Percentiles rank a stretch among this genome's conserved stretches.
Evolutionary conservation across 345 rosid species (phyloP).

Genomic region (Dipteronia dyeriana): DNA sequence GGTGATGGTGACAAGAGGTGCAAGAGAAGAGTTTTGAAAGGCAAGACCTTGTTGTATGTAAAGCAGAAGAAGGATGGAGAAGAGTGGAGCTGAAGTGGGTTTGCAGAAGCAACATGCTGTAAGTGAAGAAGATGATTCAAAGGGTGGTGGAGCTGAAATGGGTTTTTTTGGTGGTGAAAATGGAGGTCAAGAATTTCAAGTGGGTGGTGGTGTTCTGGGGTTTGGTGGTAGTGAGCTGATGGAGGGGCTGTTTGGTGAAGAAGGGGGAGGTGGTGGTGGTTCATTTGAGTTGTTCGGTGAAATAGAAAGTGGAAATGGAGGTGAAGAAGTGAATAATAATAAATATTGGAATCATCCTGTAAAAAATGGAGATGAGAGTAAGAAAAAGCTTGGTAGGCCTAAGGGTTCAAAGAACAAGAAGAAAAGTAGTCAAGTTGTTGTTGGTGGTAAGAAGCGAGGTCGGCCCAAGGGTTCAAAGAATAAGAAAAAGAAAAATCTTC

Average conservation of each 20-base stretch:
- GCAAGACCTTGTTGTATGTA: neutral
- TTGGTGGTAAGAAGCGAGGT: conserved; percentile 10
- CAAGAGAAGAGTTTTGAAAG: conserved; percentile 10
- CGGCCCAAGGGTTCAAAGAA: conserved; percentile 21
- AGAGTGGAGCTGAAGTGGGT: conserved; percentile 17
- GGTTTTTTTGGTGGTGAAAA: neutral
- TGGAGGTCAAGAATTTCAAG: neutral
- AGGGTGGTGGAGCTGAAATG: neutral
- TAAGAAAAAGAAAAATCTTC: conserved; percentile 3
- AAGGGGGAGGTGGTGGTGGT: conserved; percentile 15
- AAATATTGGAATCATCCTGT: too few relatives aligned
- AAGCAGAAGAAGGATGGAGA: neutral
- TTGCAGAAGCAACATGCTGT: neutral
- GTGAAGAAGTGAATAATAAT: neutral
- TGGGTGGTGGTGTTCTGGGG: conserved; percentile 22
- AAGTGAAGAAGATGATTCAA: conserved; percentile 6
- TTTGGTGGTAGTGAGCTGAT: conserved; percentile 19
- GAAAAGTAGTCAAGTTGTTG: neutral
- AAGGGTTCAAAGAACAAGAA: conserved; percentile 28
- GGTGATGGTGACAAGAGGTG: neutral
- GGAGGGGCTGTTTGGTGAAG: conserved; percentile 27
- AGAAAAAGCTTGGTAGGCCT: conserved; percentile 30
- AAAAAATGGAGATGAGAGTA: conserved; percentile 11
- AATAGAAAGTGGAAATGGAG: conserved; percentile 21
- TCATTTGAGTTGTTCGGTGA: conserved; percentile 28